Evolutionary conservation across 2,329 filamentous ascomycete species (phyloP).

Genomic region (Fusarium bactridioides): DNA sequence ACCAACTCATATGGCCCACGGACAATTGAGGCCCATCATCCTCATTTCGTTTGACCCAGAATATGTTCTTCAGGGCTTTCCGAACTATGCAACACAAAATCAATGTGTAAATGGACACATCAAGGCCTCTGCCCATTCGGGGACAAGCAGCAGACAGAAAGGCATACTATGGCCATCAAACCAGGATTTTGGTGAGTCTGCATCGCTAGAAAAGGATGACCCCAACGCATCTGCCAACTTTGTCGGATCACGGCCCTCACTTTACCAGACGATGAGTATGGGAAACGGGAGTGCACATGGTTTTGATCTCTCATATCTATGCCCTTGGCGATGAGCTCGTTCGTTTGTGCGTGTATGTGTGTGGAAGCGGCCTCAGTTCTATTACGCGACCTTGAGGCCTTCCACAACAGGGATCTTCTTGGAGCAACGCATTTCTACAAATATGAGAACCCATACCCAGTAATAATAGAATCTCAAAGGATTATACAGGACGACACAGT

Average conservation of each 20-base stretch:
- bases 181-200: background rate
- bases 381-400: constrained; percentile 13
- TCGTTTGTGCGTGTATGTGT: background rate
- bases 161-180: background rate
- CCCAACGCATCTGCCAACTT: background rate
- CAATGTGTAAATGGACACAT: background rate
- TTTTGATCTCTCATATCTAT: constrained; percentile 24
- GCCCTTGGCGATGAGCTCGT: background rate
- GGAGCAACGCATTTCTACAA: background rate
- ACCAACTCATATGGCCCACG: constrained; percentile 16
- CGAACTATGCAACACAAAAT: constrained; percentile 2
- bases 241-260: constrained; percentile 4
- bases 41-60: constrained; percentile 45
- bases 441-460: background rate
- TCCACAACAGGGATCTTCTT: background rate
- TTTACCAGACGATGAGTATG: constrained; percentile 29
- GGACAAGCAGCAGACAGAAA: background rate
- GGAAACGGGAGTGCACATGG: constrained; percentile 29
- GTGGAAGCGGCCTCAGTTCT: background rate
- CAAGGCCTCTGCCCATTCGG: background rate
- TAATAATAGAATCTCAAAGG: background rate
- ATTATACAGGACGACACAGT: background rate
- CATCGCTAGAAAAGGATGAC: background rate
- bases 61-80: constrained; percentile 34
- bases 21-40: constrained; percentile 30